Conservation (phyloP, 352 stramenopile genomes). For the Phytopythium sindhum region DNA sequence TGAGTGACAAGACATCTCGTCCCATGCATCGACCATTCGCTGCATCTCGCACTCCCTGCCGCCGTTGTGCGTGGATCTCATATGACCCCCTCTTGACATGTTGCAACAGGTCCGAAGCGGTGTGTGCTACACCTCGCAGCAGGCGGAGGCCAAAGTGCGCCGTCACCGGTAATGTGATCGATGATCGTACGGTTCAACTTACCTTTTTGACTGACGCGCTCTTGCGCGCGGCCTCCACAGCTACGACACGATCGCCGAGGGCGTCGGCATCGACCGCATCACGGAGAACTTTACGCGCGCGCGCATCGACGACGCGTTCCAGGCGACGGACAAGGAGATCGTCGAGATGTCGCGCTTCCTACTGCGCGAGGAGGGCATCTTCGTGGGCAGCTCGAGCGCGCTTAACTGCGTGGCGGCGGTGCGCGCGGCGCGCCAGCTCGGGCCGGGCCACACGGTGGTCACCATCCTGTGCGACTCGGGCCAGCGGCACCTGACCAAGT, state of each 20-base stretch:
- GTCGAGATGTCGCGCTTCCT: slow-evolving; percentile 98
- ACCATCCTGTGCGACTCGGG: slow-evolving; percentile 89
- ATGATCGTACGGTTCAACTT: background rate
- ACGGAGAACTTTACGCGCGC: slow-evolving; percentile 95
- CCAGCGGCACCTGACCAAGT: slow-evolving; percentile 87
- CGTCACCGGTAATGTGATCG: slow-evolving; percentile 70
- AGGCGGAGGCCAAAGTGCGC: slow-evolving; percentile 90
- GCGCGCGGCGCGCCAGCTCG: slow-evolving; percentile 66
- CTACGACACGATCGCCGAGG: slow-evolving; percentile 98
- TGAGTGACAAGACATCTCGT: slow-evolving; percentile 4
- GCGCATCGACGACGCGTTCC: slow-evolving; percentile 85
- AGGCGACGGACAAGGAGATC: slow-evolving; percentile 93
- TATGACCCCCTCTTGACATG: background rate
- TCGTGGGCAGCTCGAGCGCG: slow-evolving; percentile 90
- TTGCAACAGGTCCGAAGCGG: slow-evolving; percentile 81
- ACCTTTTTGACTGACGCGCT: background rate
- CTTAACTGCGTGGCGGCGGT: slow-evolving; percentile 86
- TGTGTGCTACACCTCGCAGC: slow-evolving; percentile 94
- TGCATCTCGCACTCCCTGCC: slow-evolving; percentile 1
- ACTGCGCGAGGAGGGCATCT: slow-evolving; percentile 94
- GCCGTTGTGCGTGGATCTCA: background rate
- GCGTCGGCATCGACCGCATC: slow-evolving; percentile 97
- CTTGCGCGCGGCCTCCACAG: slow-evolving; percentile 21
- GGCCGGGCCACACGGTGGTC: slow-evolving; percentile 78
- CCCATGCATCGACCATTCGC: background rate